A percentile compares a stretch with the other conserved stretches of the same genome.
These are phyloP conservation scores for Solanum tarapatanum DNA, from an alignment of 257 asterid genomes.

Conservation along the genomic window DNA sequence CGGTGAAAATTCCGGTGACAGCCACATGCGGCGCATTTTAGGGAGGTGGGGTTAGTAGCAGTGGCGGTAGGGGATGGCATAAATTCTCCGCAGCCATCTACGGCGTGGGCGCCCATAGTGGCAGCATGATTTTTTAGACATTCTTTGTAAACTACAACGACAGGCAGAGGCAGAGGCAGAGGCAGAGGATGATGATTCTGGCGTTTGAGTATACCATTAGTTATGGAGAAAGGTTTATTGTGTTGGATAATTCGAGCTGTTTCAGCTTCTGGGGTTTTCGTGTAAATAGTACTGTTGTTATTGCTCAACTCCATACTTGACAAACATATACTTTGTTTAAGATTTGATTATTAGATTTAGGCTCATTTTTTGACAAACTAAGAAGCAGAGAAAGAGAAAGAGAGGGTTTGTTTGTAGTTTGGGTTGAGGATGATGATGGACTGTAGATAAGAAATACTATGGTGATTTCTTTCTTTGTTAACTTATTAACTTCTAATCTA, in stretches of 20 bases:
- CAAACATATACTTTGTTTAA: slow-evolving; percentile 16
- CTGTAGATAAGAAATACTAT: slow-evolving; percentile 39
- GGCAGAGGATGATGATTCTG: slow-evolving; percentile 20
- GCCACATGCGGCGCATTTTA: slow-evolving; percentile 94
- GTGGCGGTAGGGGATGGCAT: slow-evolving; percentile 66
- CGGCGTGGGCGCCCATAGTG: slow-evolving; percentile 72
- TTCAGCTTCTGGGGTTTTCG: slow-evolving; percentile 42
- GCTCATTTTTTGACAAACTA: neutral
- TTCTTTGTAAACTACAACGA: slow-evolving; percentile 70
- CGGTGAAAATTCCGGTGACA: slow-evolving; percentile 99
- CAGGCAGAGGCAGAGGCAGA: slow-evolving; percentile 13
- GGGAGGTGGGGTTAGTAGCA: slow-evolving; percentile 72
- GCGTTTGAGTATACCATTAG: slow-evolving; percentile 82
- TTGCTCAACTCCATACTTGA: slow-evolving; percentile 43
- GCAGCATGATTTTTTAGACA: slow-evolving; percentile 96
- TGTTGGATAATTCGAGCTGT: slow-evolving; percentile 54
- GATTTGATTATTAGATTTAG: slow-evolving; percentile 7
- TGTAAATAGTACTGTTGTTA: neutral
- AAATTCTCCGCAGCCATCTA: slow-evolving; percentile 96
- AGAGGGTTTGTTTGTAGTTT: neutral
- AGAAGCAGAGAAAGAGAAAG: neutral
- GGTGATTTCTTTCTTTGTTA: slow-evolving; percentile 26
- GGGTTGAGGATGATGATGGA: slow-evolving; percentile 7
- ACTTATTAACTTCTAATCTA: slow-evolving; percentile 34
- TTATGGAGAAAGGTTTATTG: slow-evolving; percentile 28